Evolutionary conservation across 805 yeast species (phyloP).

Genomic region (Pichia occidentalis): DNA sequence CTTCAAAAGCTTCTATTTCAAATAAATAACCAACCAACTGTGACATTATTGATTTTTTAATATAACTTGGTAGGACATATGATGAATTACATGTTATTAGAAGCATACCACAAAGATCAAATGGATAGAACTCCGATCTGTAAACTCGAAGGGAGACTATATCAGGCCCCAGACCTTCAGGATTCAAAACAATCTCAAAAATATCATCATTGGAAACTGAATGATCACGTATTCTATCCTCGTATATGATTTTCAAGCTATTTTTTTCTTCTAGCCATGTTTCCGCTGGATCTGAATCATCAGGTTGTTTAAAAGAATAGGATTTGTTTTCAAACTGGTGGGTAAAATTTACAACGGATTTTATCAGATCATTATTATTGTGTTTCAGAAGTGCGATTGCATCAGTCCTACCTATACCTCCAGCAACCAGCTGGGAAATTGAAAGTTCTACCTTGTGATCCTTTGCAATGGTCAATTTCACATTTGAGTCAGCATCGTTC

Average conservation of each 20-base stretch:
- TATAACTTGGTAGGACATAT: constrained; percentile 60
- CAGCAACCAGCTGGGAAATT: constrained; percentile 49
- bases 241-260: constrained; percentile 54
- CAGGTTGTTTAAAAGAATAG: constrained; percentile 11
- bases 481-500: constrained; percentile 49
- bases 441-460: constrained; percentile 51
- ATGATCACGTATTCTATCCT: constrained; percentile 24
- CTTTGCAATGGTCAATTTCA: constrained; percentile 48
- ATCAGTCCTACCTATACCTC: constrained; percentile 68
- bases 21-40: constrained; percentile 40
- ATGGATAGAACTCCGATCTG: constrained; percentile 54
- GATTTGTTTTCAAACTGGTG: constrained; percentile 19
- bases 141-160: constrained; percentile 34
- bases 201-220: constrained; percentile 32
- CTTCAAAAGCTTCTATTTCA: constrained; percentile 50
- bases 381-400: constrained; percentile 43
- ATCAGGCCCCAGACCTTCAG: constrained; percentile 26
- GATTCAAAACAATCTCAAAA: constrained; percentile 31
- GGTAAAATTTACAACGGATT: constrained; percentile 46
- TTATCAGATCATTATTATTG: constrained; percentile 38
- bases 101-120: constrained; percentile 62
- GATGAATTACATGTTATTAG: constrained; percentile 36
- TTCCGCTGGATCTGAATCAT: constrained; percentile 20
- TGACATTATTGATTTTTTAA: constrained; percentile 50
- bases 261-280: constrained; percentile 75